These are phyloP conservation scores for Acacia confusa DNA, from an alignment of 306 rosid species.

Conservation along the genomic window DNA sequence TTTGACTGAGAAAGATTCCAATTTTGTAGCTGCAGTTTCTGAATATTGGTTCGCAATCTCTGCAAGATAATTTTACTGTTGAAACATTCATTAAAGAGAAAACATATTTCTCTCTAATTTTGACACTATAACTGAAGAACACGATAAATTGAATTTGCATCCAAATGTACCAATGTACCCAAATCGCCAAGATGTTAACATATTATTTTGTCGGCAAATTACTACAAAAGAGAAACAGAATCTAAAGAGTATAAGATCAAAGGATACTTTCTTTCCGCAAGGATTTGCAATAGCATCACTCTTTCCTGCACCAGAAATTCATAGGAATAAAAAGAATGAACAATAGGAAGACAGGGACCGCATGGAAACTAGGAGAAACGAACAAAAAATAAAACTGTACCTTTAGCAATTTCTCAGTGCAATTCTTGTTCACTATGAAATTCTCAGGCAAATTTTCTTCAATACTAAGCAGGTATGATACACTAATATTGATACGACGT, in stretches of 20 bases:
- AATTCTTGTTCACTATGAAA: no score
- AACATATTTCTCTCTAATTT: neutral
- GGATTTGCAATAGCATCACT: conserved; percentile 43
- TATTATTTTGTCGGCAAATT: neutral
- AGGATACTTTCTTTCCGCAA: conserved; percentile 66
- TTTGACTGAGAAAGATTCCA: conserved; percentile 71
- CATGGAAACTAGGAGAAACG: neutral
- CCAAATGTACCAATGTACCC: neutral
- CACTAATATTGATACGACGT: no score
- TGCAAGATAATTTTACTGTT: conserved; percentile 54
- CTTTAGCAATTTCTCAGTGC: no score
- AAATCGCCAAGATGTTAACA: neutral
- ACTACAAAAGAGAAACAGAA: neutral
- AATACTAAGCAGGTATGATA: no score
- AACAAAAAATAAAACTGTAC: conserved; percentile 6
- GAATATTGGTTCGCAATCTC: conserved; percentile 44
- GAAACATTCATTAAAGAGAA: conserved; percentile 33
- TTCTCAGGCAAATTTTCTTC: no score
- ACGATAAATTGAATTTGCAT: neutral
- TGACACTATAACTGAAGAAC: neutral
- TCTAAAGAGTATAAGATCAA: neutral
- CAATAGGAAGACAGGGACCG: neutral
- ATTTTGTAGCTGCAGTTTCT: conserved; percentile 70
- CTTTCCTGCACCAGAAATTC: conserved; percentile 56
- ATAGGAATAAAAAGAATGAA: neutral